Percentiles rank a stretch among this genome's conserved stretches.
Conservation (phyloP, 768 basidiomycete genomes). For the Gyrodon lividus region DNA sequence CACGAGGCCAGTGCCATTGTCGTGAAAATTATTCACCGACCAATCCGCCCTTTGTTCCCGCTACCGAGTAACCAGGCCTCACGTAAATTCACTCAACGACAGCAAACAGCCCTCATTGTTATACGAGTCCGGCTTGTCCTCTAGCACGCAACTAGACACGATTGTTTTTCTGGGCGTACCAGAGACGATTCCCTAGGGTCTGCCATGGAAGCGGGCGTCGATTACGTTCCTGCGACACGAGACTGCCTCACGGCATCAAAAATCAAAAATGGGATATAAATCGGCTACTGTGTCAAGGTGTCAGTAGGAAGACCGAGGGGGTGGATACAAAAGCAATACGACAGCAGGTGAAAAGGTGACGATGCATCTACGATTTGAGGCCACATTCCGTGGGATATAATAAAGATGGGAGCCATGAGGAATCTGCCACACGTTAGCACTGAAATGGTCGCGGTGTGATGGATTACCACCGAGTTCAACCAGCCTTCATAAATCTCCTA, state of each 20-base stretch:
- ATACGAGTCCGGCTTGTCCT: conserved; percentile 1
- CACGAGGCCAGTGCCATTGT: conserved; percentile 46
- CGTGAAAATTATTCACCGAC: conserved; percentile 28
- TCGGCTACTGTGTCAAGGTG: conserved; percentile 15
- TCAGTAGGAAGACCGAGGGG: neutral
- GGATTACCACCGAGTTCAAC: neutral
- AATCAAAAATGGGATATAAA: conserved; percentile 1
- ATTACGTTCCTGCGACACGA: conserved; percentile 14
- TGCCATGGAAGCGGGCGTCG: neutral
- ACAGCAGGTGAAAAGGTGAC: neutral
- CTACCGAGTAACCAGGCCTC: conserved; percentile 10
- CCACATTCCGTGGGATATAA: conserved; percentile 4
- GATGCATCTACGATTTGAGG: neutral
- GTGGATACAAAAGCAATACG: neutral
- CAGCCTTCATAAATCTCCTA: conserved; percentile 8
- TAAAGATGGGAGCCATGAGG: conserved; percentile 1
- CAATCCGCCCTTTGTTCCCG: conserved; percentile 16
- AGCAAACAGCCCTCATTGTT: conserved; percentile 4
- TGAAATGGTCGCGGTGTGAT: neutral
- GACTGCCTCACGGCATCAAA: conserved; percentile 25
- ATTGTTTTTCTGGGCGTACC: neutral
- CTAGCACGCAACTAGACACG: neutral
- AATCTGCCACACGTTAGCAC: neutral
- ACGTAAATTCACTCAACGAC: conserved; percentile 11
- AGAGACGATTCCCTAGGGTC: neutral